Evolutionary conservation across 305 asterid species (phyloP).

Genomic region (Andrographis paniculata): DNA sequence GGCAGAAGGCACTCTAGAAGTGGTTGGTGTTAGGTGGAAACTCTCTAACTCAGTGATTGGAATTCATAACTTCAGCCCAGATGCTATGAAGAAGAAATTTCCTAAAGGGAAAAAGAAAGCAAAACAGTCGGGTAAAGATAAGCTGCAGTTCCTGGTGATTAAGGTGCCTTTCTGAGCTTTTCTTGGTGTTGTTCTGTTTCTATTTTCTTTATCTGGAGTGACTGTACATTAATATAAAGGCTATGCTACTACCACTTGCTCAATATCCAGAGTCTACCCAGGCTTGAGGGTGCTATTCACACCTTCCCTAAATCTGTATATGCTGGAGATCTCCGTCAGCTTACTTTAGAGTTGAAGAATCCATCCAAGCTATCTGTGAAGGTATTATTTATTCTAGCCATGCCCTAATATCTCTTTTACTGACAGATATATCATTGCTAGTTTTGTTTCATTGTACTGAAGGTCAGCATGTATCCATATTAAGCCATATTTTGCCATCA

Average conservation of each 20-base stretch:
- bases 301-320: constrained; percentile 61
- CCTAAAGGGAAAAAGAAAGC: constrained; percentile 50
- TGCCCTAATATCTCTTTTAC: constrained; percentile 1
- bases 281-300: constrained; percentile 71
- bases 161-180: constrained; percentile 53
- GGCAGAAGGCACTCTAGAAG: constrained; percentile 67
- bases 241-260: constrained; percentile 23
- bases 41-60: constrained; percentile 87
- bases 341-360: constrained; percentile 79
- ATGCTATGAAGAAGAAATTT: constrained; percentile 44
- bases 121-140: constrained; percentile 38
- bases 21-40: constrained; percentile 97
- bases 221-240: constrained; percentile 1
- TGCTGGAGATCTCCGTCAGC: constrained; percentile 75
- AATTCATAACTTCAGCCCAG: constrained; percentile 59
- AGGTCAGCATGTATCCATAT: constrained; percentile 1
- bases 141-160: constrained; percentile 76
- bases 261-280: constrained; percentile 70
- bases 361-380: constrained; percentile 68
- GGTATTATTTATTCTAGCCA: constrained; percentile 48
- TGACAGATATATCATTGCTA: constrained; percentile 8
- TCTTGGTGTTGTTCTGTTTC: constrained; percentile 11
- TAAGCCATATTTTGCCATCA: not conserved
- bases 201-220: constrained; percentile 13
- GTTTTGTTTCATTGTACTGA: constrained; percentile 1